Conservation (phyloP, 495 filamentous ascomycete genomes). For the Trichoderma gamsii region DNA sequence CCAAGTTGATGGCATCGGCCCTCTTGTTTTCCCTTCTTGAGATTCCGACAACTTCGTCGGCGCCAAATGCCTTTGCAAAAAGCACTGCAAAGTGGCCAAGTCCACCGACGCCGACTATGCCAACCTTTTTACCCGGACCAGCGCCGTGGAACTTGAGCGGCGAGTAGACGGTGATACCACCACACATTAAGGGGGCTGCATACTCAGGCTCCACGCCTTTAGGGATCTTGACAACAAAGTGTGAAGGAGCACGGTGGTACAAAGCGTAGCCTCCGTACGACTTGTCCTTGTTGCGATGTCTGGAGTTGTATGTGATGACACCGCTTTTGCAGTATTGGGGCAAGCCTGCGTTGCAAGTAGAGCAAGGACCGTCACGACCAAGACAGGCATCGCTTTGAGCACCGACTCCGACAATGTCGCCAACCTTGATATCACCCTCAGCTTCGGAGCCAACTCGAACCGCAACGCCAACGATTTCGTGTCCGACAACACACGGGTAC, state of each 20-base stretch:
- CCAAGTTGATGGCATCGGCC: constrained; percentile 61
- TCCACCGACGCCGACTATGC: constrained; percentile 78
- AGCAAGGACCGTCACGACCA: constrained; percentile 50
- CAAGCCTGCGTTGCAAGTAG: constrained; percentile 55
- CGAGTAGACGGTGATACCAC: constrained; percentile 70
- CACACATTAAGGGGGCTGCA: constrained; percentile 85
- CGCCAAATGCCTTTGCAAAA: constrained; percentile 66
- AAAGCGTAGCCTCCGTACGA: constrained; percentile 66
- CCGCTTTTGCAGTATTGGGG: constrained; percentile 64
- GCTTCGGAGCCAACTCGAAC: constrained; percentile 62
- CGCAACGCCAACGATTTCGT: constrained; percentile 78
- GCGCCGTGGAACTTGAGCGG: constrained; percentile 66
- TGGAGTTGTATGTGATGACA: constrained; percentile 63
- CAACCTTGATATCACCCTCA: constrained; percentile 56
- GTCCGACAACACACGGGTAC: constrained; percentile 72
- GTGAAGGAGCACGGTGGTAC: constrained; percentile 62
- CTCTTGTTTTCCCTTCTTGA: constrained; percentile 62
- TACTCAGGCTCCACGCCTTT: constrained; percentile 41
- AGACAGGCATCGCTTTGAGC: constrained; percentile 70
- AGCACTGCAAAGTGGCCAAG: constrained; percentile 66
- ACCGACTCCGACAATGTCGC: constrained; percentile 81
- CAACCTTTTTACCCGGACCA: constrained; percentile 75
- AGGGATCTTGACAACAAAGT: constrained; percentile 78
- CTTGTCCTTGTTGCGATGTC: constrained; percentile 56
- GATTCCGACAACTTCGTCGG: constrained; percentile 71